Evolutionary conservation across 441 rosid genomes (phyloP).

Genomic region (Syzygium malaccense): DNA sequence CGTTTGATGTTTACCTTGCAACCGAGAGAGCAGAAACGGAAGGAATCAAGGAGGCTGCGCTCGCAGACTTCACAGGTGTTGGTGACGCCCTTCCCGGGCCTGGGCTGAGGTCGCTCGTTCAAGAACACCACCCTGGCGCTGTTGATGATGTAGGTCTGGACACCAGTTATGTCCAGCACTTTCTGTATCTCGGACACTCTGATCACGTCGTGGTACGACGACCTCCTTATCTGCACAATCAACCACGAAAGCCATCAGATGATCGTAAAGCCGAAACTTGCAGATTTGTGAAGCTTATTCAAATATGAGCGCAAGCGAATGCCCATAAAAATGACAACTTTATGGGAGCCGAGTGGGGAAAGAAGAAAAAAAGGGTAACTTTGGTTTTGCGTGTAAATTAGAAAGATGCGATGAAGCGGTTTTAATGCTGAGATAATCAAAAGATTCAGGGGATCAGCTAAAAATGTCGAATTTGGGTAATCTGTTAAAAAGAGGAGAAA

Average conservation of each 20-base stretch:
- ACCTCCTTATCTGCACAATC: constrained; percentile 34
- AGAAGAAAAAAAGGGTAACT: not conserved
- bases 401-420: not conserved
- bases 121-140: constrained; percentile 44
- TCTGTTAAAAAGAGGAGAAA: not conserved
- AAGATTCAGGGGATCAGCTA: not conserved
- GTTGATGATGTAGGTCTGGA: constrained; percentile 44
- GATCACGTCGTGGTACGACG: constrained; percentile 51
- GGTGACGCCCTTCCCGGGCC: constrained; percentile 46
- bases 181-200: constrained; percentile 47
- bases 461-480: not conserved
- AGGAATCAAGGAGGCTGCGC: constrained; percentile 48
- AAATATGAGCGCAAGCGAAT: not conserved
- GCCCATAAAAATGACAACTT: not conserved
- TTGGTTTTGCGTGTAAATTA: not conserved
- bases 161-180: constrained; percentile 31
- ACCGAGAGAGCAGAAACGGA: constrained; percentile 40
- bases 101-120: constrained; percentile 45
- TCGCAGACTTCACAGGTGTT: constrained; percentile 37
- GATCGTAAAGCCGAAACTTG: not conserved
- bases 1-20: constrained; percentile 16
- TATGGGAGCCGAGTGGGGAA: not conserved
- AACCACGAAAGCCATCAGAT: not conserved
- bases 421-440: not conserved
- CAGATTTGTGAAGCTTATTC: not conserved